These are phyloP conservation scores for Seminavis robusta DNA, from an alignment of 108 stramenopile species.

Conservation along the genomic window DNA sequence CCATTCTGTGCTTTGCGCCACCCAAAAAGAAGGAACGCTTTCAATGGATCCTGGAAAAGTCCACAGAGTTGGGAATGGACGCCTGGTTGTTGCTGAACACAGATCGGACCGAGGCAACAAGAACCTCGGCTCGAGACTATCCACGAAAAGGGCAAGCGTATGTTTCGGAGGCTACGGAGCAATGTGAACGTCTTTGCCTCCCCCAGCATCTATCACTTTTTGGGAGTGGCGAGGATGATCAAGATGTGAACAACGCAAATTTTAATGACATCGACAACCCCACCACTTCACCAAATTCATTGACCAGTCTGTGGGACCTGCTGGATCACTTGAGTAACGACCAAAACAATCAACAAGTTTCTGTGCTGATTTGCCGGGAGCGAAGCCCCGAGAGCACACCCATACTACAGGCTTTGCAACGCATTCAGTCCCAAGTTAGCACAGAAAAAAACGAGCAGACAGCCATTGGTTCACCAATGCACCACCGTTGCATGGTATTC, in stretches of 20 bases:
- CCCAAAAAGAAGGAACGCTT: conserved; percentile 64
- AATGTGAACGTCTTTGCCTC: conserved; percentile 74
- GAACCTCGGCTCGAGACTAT: conserved; percentile 12
- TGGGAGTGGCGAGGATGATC: background rate
- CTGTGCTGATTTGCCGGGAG: conserved; percentile 72
- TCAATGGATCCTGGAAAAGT: conserved; percentile 75
- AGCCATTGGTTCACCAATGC: no score
- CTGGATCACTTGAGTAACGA: no score
- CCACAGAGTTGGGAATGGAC: conserved; percentile 68
- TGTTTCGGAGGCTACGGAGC: conserved; percentile 77
- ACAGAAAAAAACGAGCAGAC: no score
- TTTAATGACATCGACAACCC: background rate
- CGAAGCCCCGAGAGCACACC: conserved; percentile 35
- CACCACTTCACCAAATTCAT: conserved; percentile 3
- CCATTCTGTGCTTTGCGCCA: conserved; percentile 44
- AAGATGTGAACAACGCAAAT: no score
- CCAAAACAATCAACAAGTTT: no score
- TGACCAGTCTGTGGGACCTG: background rate
- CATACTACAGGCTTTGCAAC: conserved; percentile 39
- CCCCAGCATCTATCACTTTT: conserved; percentile 41
- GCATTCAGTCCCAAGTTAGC: background rate
- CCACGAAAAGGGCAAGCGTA: conserved; percentile 45
- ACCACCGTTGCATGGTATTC: conserved; percentile 27
- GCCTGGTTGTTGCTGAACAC: conserved; percentile 32
- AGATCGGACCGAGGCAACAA: conserved; percentile 12